phyloP scores from a whole-genome alignment of 192 early-diverging fungal genomes.

The Umbelopsis sp. region DNA sequence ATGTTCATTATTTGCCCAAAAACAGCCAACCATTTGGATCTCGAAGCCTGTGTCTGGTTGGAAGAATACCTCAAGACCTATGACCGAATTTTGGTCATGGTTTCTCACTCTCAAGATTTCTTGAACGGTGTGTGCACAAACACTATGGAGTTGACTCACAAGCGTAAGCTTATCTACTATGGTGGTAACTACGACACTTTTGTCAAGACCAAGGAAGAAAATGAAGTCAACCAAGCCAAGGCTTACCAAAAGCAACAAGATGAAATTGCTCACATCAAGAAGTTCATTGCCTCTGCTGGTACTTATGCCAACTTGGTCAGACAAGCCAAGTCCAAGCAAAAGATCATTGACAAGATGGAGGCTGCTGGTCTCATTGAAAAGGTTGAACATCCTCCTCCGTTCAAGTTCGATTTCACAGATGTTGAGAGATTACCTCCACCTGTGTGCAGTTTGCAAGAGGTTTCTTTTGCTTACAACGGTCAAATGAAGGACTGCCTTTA shows the following conservation, averaged over 20 bases:
- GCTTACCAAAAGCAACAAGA: constrained; percentile 99
- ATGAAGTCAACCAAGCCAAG: constrained; percentile 99
- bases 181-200: constrained; percentile 97
- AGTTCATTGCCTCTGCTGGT: constrained; percentile 98
- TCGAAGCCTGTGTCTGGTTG: constrained; percentile 74
- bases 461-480: constrained; percentile 92
- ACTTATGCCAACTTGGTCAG: constrained; percentile 98
- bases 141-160: constrained; percentile 91
- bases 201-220: constrained; percentile 92
- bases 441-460: constrained; percentile 90
- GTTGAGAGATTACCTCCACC: constrained; percentile 92
- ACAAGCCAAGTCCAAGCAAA: constrained; percentile 98
- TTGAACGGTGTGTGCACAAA: constrained; percentile 80
- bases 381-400: constrained; percentile 73
- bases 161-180: constrained; percentile 92
- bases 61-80: constrained; percentile 75
- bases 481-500: constrained; percentile 85
- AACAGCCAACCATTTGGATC: constrained; percentile 65
- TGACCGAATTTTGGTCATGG: constrained; percentile 76
- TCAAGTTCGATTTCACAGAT: constrained; percentile 90
- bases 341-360: constrained; percentile 99
- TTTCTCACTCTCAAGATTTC: constrained; percentile 83
- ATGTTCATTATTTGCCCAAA: neutral
- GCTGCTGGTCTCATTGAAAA: constrained; percentile 97
- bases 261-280: constrained; percentile 98